Base-by-base conservation (phyloP, 2,329 filamentous ascomycete genomes). In the Periconia digitata region DNA sequence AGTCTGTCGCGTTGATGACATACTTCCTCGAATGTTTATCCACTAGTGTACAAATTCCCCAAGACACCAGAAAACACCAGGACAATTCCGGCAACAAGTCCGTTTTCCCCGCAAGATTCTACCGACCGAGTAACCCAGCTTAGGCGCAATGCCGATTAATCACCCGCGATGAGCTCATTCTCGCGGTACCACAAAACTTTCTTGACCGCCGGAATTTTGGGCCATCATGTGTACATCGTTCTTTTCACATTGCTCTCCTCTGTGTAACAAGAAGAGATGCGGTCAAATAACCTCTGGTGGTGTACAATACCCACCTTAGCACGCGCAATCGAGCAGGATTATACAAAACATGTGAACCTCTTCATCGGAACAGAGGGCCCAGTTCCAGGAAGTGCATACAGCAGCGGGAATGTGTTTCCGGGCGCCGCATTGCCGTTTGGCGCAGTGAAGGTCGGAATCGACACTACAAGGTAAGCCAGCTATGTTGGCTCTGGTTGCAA, bases 331-430 rank as follows among this genome's bases (percentile, higher is more conserved):
- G 41, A 24, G 7, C 18, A 24, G 23, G 41, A 43, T 43, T 43
- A 43, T 18, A 35, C 41, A 10, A 13, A 24, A 43, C 35, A 43
- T 7, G 72, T 74, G 16, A 69, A 74, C 41, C 57, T 66, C n/a
- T 61, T 75, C n/a, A 73, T 74, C 15, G 72, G 72, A 12, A 71
- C 72, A 0, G 70, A 72, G 47, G 72, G 72, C 6, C 64, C 71
- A 1, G 62, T 55, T 17, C 51, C 68, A 8, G 70, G 71, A 3
- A 51, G 47, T 24, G 51, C 47, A 3, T 51, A 63, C 34, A 60
- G 51, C 24, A 58, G 60, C 10, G 62, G 62, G 22, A 62, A 66
- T 23, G 54, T 53, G 13, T 66, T 65, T 27, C 59, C 60, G 3
- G 62, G 62, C 13, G 56, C 62, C 8, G 50, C 54, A 34, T 23